phyloP scores from a whole-genome alignment of 139 green algal genomes.

The Chlamydomonas urium region DNA sequence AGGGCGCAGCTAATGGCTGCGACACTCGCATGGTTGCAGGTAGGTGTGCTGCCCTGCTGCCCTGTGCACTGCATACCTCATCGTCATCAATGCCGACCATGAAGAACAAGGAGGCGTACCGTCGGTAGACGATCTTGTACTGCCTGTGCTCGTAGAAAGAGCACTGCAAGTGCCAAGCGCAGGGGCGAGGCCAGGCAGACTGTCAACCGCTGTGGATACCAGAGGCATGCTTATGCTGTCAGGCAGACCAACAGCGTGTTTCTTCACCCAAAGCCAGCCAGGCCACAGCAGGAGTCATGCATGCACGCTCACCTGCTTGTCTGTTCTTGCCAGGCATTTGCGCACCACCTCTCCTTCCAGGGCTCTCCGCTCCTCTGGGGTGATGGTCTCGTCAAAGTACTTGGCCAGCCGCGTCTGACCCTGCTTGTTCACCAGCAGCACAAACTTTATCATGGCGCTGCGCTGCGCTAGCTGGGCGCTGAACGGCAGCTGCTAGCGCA shows the following conservation, averaged over 20 bases:
- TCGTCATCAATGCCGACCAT: slow-evolving; percentile 92
- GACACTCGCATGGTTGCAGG: no score
- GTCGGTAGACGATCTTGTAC: slow-evolving; percentile 92
- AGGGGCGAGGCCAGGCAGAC: background rate
- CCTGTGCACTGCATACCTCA: no score
- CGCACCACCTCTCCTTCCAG: slow-evolving; percentile 95
- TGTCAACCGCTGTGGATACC: background rate
- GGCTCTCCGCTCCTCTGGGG: slow-evolving; percentile 68
- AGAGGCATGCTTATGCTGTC: background rate
- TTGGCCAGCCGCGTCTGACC: slow-evolving; percentile 96
- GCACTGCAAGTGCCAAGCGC: slow-evolving; percentile 59
- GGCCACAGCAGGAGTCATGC: background rate
- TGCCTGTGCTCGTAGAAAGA: slow-evolving; percentile 93
- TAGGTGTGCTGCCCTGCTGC: no score
- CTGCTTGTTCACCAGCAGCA: slow-evolving; percentile 98
- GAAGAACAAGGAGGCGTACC: slow-evolving; percentile 98
- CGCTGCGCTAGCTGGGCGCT: no score
- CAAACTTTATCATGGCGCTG: slow-evolving; percentile 86
- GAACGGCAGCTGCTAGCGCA: no score
- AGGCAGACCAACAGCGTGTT: background rate
- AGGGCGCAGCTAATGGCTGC: background rate
- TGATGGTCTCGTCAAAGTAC: slow-evolving; percentile 83
- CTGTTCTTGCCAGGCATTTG: slow-evolving; percentile 86
- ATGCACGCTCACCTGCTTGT: slow-evolving; percentile 74
- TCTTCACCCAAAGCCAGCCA: no score